These are phyloP conservation scores for Tolypocladium paradoxum DNA, from an alignment of 2,329 filamentous ascomycete species.

Conservation along the genomic window DNA sequence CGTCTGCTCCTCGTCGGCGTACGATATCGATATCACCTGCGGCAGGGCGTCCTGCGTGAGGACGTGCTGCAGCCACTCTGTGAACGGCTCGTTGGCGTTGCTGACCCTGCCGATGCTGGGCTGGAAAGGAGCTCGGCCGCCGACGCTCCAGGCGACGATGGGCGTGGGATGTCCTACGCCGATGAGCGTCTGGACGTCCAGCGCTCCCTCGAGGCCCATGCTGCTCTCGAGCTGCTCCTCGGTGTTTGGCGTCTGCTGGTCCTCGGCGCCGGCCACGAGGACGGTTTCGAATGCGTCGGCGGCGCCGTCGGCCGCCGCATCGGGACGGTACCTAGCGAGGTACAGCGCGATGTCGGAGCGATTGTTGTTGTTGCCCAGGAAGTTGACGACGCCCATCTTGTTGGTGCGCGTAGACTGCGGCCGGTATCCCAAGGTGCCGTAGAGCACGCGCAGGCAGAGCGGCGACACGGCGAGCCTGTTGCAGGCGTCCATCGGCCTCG, in stretches of 20 bases:
- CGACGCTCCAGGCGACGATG: constrained; percentile 1
- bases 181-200: constrained; percentile 3
- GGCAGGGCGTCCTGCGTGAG: constrained; percentile 43
- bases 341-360: constrained; percentile 2
- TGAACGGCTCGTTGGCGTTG: constrained; percentile 55
- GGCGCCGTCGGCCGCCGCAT: too few species aligned
- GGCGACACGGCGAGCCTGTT: constrained; percentile 4
- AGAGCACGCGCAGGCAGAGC: constrained; percentile 3
- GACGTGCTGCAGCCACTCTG: constrained; percentile 52
- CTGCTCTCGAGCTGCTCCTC: too few species aligned
- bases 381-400: constrained; percentile 4
- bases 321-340: background rate
- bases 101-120: constrained; percentile 11
- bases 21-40: constrained; percentile 51
- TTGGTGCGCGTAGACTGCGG: background rate
- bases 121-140: constrained; percentile 1
- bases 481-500: background rate
- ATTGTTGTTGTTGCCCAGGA: constrained; percentile 6
- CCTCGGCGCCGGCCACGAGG: too few species aligned
- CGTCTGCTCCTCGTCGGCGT: constrained; percentile 56
- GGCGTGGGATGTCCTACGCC: constrained; percentile 3
- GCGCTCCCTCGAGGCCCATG: too few species aligned
- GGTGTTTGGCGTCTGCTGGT: too few species aligned
- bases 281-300: too few species aligned
- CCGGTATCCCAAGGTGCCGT: constrained; percentile 1